Evolutionary conservation across 225 moss, liverwort and hornwort species (phyloP).

Genomic region (Rhytidiadelphus loreus): DNA sequence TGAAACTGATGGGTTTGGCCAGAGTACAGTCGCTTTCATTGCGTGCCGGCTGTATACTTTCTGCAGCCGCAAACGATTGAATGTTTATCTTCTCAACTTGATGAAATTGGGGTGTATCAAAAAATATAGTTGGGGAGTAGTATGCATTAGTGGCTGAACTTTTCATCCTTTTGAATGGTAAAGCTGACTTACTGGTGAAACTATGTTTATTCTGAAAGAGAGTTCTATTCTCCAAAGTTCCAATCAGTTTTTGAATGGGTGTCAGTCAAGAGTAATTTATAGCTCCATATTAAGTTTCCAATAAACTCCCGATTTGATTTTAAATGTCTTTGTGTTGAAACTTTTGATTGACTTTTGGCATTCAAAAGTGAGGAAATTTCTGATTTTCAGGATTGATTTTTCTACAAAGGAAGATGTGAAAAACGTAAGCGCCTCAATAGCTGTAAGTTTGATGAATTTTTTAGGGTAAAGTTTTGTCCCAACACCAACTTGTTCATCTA

Average conservation of each 20-base stretch:
- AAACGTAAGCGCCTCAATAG: too few relatives aligned
- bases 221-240: too few relatives aligned
- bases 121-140: too few relatives aligned
- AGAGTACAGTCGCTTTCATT: neutral
- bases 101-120: neutral
- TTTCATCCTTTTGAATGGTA: too few relatives aligned
- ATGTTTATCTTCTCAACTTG: neutral
- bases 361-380: neutral
- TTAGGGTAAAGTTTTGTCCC: neutral
- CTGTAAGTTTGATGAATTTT: neutral
- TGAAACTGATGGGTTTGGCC: neutral
- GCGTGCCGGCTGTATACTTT: neutral
- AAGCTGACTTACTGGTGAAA: neutral
- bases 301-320: neutral
- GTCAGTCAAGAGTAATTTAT: too few relatives aligned
- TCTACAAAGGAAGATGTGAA: neutral
- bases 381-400: neutral
- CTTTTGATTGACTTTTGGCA: neutral
- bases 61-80: too few relatives aligned
- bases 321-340: neutral
- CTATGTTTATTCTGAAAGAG: too few relatives aligned
- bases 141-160: too few relatives aligned
- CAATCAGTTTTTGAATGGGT: too few relatives aligned
- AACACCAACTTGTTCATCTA: neutral
- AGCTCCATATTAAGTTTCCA: neutral